Base-by-base conservation (phyloP, 345 rosid species). In the Durio zibethinus region DNA sequence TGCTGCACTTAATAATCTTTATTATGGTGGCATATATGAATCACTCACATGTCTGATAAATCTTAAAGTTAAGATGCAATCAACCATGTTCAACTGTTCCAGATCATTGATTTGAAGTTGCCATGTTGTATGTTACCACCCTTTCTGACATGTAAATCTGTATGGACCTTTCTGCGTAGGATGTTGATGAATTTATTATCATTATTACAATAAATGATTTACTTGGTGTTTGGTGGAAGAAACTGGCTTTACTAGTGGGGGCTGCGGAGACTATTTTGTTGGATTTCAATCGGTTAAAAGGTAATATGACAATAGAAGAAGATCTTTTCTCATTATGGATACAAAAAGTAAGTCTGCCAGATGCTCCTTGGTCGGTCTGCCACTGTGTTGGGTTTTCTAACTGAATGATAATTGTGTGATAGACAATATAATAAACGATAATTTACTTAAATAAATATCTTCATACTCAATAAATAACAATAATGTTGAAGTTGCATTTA, bases 241-340 rank as follows among this genome's bases (percentile, higher is more conserved):
- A 53, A 53, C 75, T 80, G 33, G 50, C 21, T 59, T 54, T 25
- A 69, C 61, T 52, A 73, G 61, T 63, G 27, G 75, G 78, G 66
- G 61, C 23, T 36, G 21, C 3, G 18, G 63, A 64, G 80, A 83
- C 61, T 82, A 76, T 52, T 31, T 42, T 76, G 76, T 68, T 40
- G 6, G 47, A 35, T 9, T 57, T 73, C 53, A 54, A 52, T 70
- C 74, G 27, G 78, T 74, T 84, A 75, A 64, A 76, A 60, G 74
- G 80, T 66, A 81, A 47, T 31, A n/a, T 59, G 86, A 84, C 82
- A 81, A 78, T 71, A 71, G 78, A 75, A 60, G 77, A 67, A 77
- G 66, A 78, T 74, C 78, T 50, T 74, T 79, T 60, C 72, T 66
- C 53, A 21, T 60, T 25, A 10, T 68, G 50, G 12, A 64, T 54